These are phyloP conservation scores for Arbutus unedo DNA, from an alignment of 148 eudicot species.

Conservation along the genomic window DNA sequence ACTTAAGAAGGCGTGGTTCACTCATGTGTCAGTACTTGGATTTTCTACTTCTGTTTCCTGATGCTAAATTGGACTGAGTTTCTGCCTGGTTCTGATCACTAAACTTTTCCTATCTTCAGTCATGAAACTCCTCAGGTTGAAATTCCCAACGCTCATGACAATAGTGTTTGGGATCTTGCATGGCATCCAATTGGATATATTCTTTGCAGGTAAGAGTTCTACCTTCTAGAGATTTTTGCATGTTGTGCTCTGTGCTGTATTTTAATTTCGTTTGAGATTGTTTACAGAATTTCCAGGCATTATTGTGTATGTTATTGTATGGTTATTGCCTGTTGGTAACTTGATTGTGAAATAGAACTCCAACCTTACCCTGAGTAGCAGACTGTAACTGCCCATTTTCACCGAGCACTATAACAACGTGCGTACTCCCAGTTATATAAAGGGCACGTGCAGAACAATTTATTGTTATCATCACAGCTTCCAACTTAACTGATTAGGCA, in stretches of 20 bases:
- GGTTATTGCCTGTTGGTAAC: too few relatives aligned
- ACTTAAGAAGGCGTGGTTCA: not conserved
- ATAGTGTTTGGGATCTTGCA: slow-evolving; percentile 95
- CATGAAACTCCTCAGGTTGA: slow-evolving; percentile 95
- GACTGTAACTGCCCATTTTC: too few relatives aligned
- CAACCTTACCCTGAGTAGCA: too few relatives aligned
- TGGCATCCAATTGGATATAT: slow-evolving; percentile 99
- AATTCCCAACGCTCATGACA: slow-evolving; percentile 82
- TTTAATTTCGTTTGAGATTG: not conserved
- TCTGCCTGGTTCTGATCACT: slow-evolving; percentile 4
- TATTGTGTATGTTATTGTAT: not conserved
- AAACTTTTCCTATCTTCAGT: slow-evolving; percentile 40
- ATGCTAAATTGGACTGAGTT: not conserved
- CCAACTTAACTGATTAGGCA: too few relatives aligned
- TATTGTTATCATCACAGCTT: too few relatives aligned
- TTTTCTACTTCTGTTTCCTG: not conserved
- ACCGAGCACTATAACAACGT: too few relatives aligned
- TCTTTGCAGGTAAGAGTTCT: slow-evolving; percentile 71
- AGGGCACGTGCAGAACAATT: too few relatives aligned
- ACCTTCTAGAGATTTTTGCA: slow-evolving; percentile 1
- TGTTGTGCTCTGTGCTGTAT: not conserved
- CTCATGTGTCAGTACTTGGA: not conserved
- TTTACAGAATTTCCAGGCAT: not conserved
- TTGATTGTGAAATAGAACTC: too few relatives aligned
- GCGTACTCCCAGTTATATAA: too few relatives aligned